Evolutionary conservation across 2,329 filamentous ascomycete species (phyloP).

Genomic region (Mycosphaerella arachidis): DNA sequence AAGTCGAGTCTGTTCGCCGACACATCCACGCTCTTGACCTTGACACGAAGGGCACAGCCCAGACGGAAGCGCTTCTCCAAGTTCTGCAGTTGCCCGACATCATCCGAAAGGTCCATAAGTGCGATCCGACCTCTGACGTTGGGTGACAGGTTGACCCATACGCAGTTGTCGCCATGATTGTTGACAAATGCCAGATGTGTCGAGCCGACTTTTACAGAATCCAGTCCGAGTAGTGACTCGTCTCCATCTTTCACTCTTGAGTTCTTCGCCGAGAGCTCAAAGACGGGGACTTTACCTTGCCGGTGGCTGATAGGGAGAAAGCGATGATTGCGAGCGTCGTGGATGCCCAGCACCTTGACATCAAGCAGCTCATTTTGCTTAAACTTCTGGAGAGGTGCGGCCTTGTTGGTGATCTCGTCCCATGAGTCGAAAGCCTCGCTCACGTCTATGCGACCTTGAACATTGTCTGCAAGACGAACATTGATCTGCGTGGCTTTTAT

Average conservation of each 20-base stretch:
- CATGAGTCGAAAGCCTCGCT: constrained; percentile 86
- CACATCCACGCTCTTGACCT: constrained; percentile 69
- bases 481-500: constrained; percentile 91
- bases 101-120: constrained; percentile 79
- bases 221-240: constrained; percentile 62
- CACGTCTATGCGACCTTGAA: constrained; percentile 88
- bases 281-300: constrained; percentile 69
- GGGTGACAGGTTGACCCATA: constrained; percentile 90
- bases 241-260: constrained; percentile 39
- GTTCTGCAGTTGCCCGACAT: constrained; percentile 72
- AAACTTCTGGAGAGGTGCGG: constrained; percentile 73
- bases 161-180: constrained; percentile 71
- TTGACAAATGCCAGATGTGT: constrained; percentile 82
- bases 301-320: constrained; percentile 90
- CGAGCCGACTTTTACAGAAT: constrained; percentile 67
- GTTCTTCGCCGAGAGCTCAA: constrained; percentile 80
- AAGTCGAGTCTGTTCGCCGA: constrained; percentile 75
- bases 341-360: constrained; percentile 77
- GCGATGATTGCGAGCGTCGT: constrained; percentile 83
- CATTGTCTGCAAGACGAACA: constrained; percentile 77
- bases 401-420: constrained; percentile 79
- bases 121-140: constrained; percentile 80
- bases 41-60: constrained; percentile 80
- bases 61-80: constrained; percentile 77
- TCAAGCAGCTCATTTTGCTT: constrained; percentile 64